phyloP scores from a whole-genome alignment of 1,284 basidiomycete species.

The Agroathelia rolfsii region DNA sequence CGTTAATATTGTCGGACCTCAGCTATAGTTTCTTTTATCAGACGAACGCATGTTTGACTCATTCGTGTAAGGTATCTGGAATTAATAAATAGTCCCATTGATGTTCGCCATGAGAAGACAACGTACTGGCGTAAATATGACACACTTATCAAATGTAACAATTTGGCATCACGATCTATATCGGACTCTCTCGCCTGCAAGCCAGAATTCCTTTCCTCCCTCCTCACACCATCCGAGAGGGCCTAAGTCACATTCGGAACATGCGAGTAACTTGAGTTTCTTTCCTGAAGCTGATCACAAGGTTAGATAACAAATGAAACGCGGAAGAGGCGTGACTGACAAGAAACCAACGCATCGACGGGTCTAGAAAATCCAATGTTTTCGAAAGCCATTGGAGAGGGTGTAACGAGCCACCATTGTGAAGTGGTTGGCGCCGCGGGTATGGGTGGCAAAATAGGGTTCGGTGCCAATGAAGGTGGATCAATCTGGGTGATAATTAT shows the following conservation, averaged over 20 bases:
- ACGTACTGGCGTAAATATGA: no score
- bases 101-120: no score
- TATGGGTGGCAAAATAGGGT: slow-evolving; percentile 37
- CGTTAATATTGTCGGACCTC: no score
- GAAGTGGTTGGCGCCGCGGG: slow-evolving; percentile 38
- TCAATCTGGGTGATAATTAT: slow-evolving; percentile 43
- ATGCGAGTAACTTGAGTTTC: slow-evolving; percentile 68
- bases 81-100: no score
- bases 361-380: slow-evolving; percentile 82
- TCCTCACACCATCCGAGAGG: slow-evolving; percentile 83
- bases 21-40: no score
- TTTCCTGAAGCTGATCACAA: slow-evolving; percentile 22
- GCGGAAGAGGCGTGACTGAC: no score
- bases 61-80: no score
- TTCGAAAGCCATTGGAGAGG: slow-evolving; percentile 80
- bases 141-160: no score
- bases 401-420: slow-evolving; percentile 73
- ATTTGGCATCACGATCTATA: slow-evolving; percentile 29
- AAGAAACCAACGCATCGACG: no score
- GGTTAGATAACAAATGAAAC: no score
- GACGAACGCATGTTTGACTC: no score
- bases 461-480: slow-evolving; percentile 27
- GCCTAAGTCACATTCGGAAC: slow-evolving; percentile 88
- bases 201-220: slow-evolving; percentile 74
- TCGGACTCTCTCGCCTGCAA: slow-evolving; percentile 64